These are phyloP conservation scores for Yueomyces sp. DNA, from an alignment of 805 yeast genomes.

Conservation along the genomic window DNA sequence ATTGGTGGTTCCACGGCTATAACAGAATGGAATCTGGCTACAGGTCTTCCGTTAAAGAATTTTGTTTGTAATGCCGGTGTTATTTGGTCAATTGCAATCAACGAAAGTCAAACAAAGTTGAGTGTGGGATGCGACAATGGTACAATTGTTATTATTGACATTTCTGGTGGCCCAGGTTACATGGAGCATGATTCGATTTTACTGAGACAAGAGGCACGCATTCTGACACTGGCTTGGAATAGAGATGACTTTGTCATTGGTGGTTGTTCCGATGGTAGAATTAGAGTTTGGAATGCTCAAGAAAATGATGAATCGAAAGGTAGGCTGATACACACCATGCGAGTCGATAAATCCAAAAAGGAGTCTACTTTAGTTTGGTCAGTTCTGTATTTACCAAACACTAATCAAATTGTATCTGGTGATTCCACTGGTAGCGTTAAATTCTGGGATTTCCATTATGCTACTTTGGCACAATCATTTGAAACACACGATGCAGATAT, in stretches of 20 bases:
- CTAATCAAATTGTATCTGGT: conserved; percentile 77
- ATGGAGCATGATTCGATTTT: conserved; percentile 64
- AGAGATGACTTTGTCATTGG: conserved; percentile 57
- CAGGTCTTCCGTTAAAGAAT: conserved; percentile 60
- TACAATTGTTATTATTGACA: conserved; percentile 65
- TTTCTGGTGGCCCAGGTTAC: conserved; percentile 77
- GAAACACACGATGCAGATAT: conserved; percentile 87
- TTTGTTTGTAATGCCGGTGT: conserved; percentile 88
- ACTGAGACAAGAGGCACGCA: conserved; percentile 74
- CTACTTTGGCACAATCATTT: conserved; percentile 69
- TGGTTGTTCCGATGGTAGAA: conserved; percentile 91
- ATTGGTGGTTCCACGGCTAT: conserved; percentile 87
- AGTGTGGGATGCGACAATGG: conserved; percentile 97
- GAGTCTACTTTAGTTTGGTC: conserved; percentile 92
- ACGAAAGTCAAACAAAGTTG: conserved; percentile 44
- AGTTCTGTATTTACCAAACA: conserved; percentile 46
- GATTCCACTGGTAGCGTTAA: conserved; percentile 93
- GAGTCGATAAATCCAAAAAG: conserved; percentile 71
- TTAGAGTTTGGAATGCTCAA: conserved; percentile 63
- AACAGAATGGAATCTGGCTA: conserved; percentile 81
- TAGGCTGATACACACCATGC: conserved; percentile 68
- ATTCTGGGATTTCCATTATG: conserved; percentile 77
- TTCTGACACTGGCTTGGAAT: conserved; percentile 68
- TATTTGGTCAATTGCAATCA: conserved; percentile 76
- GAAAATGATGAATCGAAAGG: conserved; percentile 34